Base-by-base conservation (phyloP, 495 filamentous ascomycete species). In the Neurospora discreta region DNA sequence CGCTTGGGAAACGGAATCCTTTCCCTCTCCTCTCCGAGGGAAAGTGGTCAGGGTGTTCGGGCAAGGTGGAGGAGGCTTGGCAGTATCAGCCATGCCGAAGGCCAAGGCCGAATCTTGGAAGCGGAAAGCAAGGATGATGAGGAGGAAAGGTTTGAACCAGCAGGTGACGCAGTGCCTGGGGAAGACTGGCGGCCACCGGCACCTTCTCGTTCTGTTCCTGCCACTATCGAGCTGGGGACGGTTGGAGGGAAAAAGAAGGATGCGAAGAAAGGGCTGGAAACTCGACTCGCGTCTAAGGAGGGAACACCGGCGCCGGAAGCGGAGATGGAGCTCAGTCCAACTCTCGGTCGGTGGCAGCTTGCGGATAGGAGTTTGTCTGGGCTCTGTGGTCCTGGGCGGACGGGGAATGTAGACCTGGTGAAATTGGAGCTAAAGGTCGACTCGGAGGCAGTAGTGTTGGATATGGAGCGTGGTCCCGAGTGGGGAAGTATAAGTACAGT, bases 271-370 rank as follows among this genome's bases (percentile, higher is more conserved):
- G 44, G 36, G 11, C 39, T 23, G 6, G 33, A 38, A 1, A 18
- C 15, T 1, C 5, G 26, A 15, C 9, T 30, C 30, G 65, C 8
- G 26, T 23, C 15, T 2, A 42, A 41, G 68, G 38, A 44, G 20
- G 36, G 71, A 26, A 70, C 39, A 7, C 71, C 44, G 33, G 70
- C 42, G 1, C 75, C 74, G 5, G 75, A 76, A 30, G 77, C 77
- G 0, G 65, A 68, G n/a, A 80, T 80, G 78, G 36, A 75, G 1
- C 38, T 72, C 1, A 77, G 78, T 68, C 78, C 78, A 0, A 75
- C 78, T 13, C 73, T 77, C 18, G 78, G 78, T 5, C 68, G 69
- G 30, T 78, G 78, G 78, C 39, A 39, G 43, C 10, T 33, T 2
- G 44, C 38, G 11, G n/a, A 16, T 23, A 36, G 18, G 20, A 41